Evolutionary conservation across 1,139 yeast genomes (phyloP), one percentile per base, ranked within the genome.

Genomic region (Blastobotrys ciferrii): DNA sequence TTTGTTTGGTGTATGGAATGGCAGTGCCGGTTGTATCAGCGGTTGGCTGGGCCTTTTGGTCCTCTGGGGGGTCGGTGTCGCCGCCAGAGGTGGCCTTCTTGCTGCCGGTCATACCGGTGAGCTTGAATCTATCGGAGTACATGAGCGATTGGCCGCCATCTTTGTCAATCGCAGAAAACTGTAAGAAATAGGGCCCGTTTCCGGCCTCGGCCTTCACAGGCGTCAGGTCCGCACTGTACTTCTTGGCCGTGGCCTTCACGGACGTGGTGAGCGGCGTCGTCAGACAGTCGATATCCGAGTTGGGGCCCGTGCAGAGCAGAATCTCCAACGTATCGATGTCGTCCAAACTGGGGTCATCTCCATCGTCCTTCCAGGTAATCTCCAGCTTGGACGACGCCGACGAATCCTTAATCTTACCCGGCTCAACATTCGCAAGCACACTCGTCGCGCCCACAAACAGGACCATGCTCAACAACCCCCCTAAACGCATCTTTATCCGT

Each of bases 101-200:
- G 1, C 81, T 52, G 32, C 96, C 96, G 0, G 78, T 65, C 95
- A 89, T 86, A 12, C 83, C 89, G 0, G 73, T 66, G 54, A 89
- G 71, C 39, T 66, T 56, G 68, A 89, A 85, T 60, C 95, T 73
- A 32, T 77, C 74, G 1, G 94, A 67, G 66, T 89, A 89, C 61
- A 83, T 87, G 57, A 80, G 82, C n/a, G 91, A 74, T 58, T 67
- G 67, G 13, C 82, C 84, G n/a, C 64, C 66, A 1, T 59, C 47
- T 50, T 69, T 19, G 4, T 53, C 30, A 9, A 77, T 66, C 0
- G 81, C 74, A 56, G 74, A 79, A 36, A 89, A 64, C 68, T 89
- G 96, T 57, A 89, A 69, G 64, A 70, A 88, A 65, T 77, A 89
- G 52, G 69, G 70, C 20, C 97, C 97, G 61, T 75, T 69, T 3